Evolutionary conservation across 768 basidiomycete genomes (phyloP).

Genomic region (Termitomyces sp.): DNA sequence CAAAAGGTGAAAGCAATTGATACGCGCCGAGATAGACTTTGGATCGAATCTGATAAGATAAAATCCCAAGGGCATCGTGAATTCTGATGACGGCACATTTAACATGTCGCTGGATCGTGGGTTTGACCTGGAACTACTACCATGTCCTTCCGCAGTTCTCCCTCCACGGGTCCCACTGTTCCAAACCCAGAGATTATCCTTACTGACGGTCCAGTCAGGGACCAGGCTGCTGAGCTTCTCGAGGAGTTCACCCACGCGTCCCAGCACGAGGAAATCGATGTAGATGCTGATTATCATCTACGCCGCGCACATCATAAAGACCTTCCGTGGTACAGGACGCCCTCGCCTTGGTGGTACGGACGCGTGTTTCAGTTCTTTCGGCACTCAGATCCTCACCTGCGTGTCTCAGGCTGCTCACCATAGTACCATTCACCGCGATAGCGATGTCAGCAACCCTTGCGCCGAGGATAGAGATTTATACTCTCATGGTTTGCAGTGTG

Average conservation of each 20-base stretch:
- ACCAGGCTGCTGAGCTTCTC: conserved; percentile 40
- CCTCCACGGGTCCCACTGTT: conserved; percentile 18
- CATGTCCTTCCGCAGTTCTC: conserved; percentile 6
- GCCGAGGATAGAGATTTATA: conserved; percentile 70
- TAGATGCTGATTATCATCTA: conserved; percentile 19
- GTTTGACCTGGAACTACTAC: conserved; percentile 2
- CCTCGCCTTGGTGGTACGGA: conserved; percentile 67
- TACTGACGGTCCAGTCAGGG: conserved; percentile 39
- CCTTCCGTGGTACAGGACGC: conserved; percentile 71
- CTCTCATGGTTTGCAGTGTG: conserved; percentile 63
- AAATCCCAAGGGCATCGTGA: neutral
- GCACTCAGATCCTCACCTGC: neutral
- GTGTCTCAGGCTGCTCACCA: conserved; percentile 47
- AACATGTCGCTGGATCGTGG: neutral
- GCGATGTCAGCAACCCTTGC: conserved; percentile 56
- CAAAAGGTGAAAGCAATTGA: neutral
- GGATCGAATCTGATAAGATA: conserved; percentile 17
- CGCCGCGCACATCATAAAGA: conserved; percentile 5
- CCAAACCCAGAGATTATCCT: conserved; percentile 30
- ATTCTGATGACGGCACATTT: conserved; percentile 1
- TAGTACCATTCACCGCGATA: conserved; percentile 49
- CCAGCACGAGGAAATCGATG: conserved; percentile 23
- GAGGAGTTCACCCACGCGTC: conserved; percentile 39
- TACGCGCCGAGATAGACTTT: conserved; percentile 8
- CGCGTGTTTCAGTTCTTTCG: neutral